Percentiles rank a stretch among this genome's conserved stretches.
phyloP scores from a whole-genome alignment of 106 monocot species.

The Phalaenopsis aphrodite region DNA sequence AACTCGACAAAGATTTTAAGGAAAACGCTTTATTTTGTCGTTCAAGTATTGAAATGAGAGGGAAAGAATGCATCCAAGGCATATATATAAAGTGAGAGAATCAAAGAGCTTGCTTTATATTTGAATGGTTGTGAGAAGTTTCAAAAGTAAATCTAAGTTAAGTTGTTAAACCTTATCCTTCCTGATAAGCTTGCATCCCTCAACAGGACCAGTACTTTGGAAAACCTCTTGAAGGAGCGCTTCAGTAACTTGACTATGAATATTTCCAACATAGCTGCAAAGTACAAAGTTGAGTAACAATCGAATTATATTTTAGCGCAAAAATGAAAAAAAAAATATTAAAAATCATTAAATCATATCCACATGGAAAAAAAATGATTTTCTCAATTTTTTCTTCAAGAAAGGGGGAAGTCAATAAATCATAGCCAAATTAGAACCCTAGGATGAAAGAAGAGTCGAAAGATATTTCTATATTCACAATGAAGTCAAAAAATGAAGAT shows the following conservation, averaged over 20 bases:
- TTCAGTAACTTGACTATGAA: slow-evolving; percentile 80
- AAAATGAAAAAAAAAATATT: background rate
- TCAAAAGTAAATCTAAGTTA: background rate
- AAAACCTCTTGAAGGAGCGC: slow-evolving; percentile 88
- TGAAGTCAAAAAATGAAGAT: background rate
- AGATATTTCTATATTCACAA: background rate
- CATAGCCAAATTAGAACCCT: background rate
- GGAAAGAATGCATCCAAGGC: background rate
- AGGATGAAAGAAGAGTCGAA: background rate
- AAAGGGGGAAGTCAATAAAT: background rate
- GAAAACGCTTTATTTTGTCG: background rate
- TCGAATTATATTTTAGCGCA: background rate
- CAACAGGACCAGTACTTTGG: slow-evolving; percentile 74
- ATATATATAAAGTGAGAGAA: background rate
- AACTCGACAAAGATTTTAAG: background rate
- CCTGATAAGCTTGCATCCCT: slow-evolving; percentile 95
- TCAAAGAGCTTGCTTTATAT: background rate
- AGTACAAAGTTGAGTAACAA: background rate
- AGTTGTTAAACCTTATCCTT: slow-evolving; percentile 77
- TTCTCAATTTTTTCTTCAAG: background rate
- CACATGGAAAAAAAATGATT: background rate
- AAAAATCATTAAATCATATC: background rate
- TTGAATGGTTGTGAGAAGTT: background rate
- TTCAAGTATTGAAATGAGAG: background rate
- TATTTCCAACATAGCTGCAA: slow-evolving; percentile 68